Percentiles rank a stretch among this genome's conserved stretches.
Conservation (phyloP, 768 basidiomycete genomes). For the Panus rudis region DNA sequence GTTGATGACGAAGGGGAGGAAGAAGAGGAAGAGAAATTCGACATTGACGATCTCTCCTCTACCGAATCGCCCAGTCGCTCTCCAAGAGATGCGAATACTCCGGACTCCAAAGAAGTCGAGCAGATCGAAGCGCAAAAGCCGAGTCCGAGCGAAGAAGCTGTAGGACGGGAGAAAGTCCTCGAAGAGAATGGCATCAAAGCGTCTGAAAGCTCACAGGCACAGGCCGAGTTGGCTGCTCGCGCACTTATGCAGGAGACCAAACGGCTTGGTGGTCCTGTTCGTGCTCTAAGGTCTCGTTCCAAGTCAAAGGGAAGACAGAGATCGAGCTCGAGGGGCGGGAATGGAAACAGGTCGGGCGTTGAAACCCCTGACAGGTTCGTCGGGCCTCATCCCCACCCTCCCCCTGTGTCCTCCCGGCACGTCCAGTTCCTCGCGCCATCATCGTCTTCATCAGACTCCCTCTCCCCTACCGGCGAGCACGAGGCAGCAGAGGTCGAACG, state of each 20-base stretch:
- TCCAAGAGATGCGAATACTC: conserved; percentile 10
- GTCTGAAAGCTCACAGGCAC: neutral
- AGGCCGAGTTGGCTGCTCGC: conserved; percentile 24
- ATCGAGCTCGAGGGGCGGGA: conserved; percentile 27
- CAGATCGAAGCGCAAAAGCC: conserved; percentile 1
- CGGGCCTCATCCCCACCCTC: conserved; percentile 43
- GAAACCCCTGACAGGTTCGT: conserved; percentile 59
- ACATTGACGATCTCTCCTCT: conserved; percentile 84
- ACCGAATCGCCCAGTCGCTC: conserved; percentile 34
- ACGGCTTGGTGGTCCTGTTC: conserved; percentile 14
- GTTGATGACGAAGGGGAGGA: conserved; percentile 38
- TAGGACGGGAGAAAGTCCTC: conserved; percentile 17
- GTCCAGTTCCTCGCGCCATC: conserved; percentile 36
- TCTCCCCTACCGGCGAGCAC: conserved; percentile 27
- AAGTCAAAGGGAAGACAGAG: conserved; percentile 27
- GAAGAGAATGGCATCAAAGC: conserved; percentile 3
- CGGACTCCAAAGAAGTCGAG: conserved; percentile 6
- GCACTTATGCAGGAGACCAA: conserved; percentile 22
- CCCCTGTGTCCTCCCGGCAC: conserved; percentile 37
- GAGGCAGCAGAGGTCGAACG: conserved; percentile 19
- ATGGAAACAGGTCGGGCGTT: conserved; percentile 47
- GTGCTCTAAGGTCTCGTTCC: conserved; percentile 16
- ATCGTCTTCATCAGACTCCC: conserved; percentile 31
- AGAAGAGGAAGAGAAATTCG: conserved; percentile 74
- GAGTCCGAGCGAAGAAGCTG: conserved; percentile 8